Conservation (phyloP, 768 basidiomycete genomes). For the Russula dissimulans region DNA sequence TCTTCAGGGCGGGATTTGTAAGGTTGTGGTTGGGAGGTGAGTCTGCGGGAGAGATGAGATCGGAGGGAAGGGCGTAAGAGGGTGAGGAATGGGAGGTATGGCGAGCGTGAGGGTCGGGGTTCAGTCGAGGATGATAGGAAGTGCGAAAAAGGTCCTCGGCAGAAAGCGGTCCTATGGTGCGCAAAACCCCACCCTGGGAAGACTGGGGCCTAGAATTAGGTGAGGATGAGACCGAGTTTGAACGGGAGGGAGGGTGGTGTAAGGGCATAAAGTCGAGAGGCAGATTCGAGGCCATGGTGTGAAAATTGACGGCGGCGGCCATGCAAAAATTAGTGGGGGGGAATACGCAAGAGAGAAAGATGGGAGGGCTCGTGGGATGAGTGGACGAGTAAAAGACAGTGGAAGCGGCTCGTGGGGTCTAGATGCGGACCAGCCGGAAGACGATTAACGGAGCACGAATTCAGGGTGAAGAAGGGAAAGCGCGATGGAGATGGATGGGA, state of each 20-base stretch:
- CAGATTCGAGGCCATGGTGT: slow-evolving; percentile 46
- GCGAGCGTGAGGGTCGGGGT: slow-evolving; percentile 37
- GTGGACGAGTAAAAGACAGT: slow-evolving; percentile 18
- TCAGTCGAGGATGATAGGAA: slow-evolving; percentile 45
- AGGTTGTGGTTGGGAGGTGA: slow-evolving; percentile 71
- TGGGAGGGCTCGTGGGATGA: slow-evolving; percentile 11
- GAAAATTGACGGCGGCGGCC: slow-evolving; percentile 22
- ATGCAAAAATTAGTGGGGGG: slow-evolving; percentile 20
- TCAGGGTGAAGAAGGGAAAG: not conserved
- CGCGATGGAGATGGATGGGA: too few species aligned
- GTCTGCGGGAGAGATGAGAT: slow-evolving; percentile 40
- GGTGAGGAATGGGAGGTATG: slow-evolving; percentile 33
- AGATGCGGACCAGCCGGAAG: slow-evolving; percentile 53
- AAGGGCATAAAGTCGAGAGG: slow-evolving; percentile 65
- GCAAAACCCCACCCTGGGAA: slow-evolving; percentile 53
- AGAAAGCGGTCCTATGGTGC: slow-evolving; percentile 43
- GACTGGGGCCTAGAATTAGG: slow-evolving; percentile 73
- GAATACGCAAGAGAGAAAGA: slow-evolving; percentile 10
- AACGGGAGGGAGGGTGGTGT: slow-evolving; percentile 61
- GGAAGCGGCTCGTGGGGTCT: slow-evolving; percentile 12
- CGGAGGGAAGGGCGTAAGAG: slow-evolving; percentile 34
- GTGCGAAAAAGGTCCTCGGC: slow-evolving; percentile 66
- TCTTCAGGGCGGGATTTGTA: slow-evolving; percentile 68
- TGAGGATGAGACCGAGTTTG: slow-evolving; percentile 70
- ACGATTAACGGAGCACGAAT: slow-evolving; percentile 15